phyloP scores from a whole-genome alignment of 31 red algal species.

The Endocladia muricata region DNA sequence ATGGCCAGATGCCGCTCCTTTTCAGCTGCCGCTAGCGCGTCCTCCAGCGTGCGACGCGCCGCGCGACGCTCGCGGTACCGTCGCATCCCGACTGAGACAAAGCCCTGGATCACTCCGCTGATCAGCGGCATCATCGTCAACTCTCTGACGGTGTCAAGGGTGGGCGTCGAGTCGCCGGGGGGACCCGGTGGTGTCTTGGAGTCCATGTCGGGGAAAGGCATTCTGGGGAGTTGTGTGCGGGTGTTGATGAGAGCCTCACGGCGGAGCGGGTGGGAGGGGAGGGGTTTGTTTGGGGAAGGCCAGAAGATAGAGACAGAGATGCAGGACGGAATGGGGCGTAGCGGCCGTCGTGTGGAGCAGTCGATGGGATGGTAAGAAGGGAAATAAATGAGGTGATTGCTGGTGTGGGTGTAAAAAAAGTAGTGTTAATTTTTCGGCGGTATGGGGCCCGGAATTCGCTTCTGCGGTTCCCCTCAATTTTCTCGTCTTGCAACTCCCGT shows the following conservation, averaged over 20 bases:
- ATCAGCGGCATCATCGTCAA: conserved; percentile 22
- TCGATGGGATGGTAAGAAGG: no score
- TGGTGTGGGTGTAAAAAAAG: no score
- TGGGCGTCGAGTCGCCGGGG: not conserved
- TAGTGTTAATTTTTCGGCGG: no score
- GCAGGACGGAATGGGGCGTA: no score
- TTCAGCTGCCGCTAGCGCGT: not conserved
- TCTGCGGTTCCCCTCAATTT: no score
- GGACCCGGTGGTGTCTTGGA: not conserved
- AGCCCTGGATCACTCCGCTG: conserved; percentile 38
- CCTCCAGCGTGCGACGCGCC: not conserved
- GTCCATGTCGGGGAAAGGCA: not conserved
- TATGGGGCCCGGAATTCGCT: no score
- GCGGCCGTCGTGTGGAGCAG: no score
- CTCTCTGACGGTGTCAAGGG: not conserved
- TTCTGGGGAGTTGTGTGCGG: not conserved
- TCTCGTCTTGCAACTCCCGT: no score
- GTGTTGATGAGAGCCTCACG: not conserved
- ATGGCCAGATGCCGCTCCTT: no score
- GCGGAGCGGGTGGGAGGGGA: not conserved
- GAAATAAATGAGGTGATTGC: no score
- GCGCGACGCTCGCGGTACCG: conserved; percentile 10
- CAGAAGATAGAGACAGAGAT: no score
- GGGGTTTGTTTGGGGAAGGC: no score
- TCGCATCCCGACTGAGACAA: conserved; percentile 27